Evolutionary conservation across 805 yeast genomes (phyloP).

Genomic region (Suhomyces sp.): DNA sequence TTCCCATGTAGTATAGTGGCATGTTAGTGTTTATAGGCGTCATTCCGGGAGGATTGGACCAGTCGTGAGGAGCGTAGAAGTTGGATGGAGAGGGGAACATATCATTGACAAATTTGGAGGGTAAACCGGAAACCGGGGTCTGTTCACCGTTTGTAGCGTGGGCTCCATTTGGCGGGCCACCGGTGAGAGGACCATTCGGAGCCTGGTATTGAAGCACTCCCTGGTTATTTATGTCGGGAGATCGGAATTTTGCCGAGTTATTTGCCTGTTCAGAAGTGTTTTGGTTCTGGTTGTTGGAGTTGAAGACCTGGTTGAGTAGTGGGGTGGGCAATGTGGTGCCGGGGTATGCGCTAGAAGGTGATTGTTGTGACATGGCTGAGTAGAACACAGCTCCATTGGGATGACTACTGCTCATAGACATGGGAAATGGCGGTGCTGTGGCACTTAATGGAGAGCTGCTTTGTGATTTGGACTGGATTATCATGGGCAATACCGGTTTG

Average conservation of each 20-base stretch:
- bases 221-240: neutral
- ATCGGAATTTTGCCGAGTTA: conserved; percentile 3
- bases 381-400: conserved; percentile 14
- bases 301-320: conserved; percentile 32
- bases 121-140: conserved; percentile 68
- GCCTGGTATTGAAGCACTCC: conserved; percentile 1
- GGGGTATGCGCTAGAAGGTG: conserved; percentile 22
- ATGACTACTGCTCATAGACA: conserved; percentile 4
- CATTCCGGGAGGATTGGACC: conserved; percentile 28
- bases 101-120: conserved; percentile 69
- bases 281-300: conserved; percentile 11
- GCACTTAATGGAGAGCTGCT: conserved; percentile 40
- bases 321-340: conserved; percentile 28
- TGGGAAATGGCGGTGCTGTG: conserved; percentile 38
- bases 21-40: conserved; percentile 28
- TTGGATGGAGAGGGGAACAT: conserved; percentile 80
- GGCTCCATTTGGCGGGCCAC: neutral
- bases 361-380: conserved; percentile 24
- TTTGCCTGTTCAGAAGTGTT: neutral
- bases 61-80: conserved; percentile 55
- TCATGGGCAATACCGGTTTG: conserved; percentile 36
- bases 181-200: neutral
- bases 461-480: conserved; percentile 35
- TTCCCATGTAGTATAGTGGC: conserved; percentile 37
- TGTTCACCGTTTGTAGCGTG: conserved; percentile 47